Conservation (phyloP, 139 green algal genomes). For the Picochlorum sp. region DNA sequence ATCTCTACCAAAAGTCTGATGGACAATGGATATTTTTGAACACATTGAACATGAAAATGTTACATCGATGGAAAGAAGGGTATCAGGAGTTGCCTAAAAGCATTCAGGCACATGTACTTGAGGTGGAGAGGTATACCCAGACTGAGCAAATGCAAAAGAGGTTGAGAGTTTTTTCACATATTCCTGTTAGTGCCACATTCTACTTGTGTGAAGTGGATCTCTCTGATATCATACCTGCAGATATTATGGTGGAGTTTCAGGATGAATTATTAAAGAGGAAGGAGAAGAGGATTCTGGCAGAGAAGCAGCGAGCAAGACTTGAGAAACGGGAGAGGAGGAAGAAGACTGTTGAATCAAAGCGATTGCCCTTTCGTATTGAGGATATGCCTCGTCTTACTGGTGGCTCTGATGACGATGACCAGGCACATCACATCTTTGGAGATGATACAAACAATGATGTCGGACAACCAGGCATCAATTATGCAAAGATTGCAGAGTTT, state of each 20-base stretch:
- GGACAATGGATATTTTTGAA: conserved; percentile 71
- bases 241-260: conserved; percentile 53
- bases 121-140: conserved; percentile 61
- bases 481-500: conserved; percentile 56
- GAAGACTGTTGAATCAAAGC: conserved; percentile 16
- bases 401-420: neutral
- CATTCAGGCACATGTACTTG: conserved; percentile 49
- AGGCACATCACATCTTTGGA: neutral
- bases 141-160: conserved; percentile 38
- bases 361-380: too few species aligned
- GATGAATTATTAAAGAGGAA: conserved; percentile 53
- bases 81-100: conserved; percentile 43
- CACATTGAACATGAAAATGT: conserved; percentile 58
- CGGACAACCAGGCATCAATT: conserved; percentile 21
- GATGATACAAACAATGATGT: neutral
- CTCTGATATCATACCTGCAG: conserved; percentile 33
- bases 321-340: conserved; percentile 27
- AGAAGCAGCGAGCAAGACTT: conserved; percentile 6
- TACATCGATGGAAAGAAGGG: conserved; percentile 38
- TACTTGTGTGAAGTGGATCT: conserved; percentile 50
- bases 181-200: conserved; percentile 48
- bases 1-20: conserved; percentile 28
- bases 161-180: conserved; percentile 53
- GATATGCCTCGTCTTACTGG: conserved; percentile 18
- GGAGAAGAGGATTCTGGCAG: conserved; percentile 31